A percentile compares a stretch with the other conserved stretches of the same genome.
These are phyloP conservation scores for Rhynchosporium secalis DNA, from an alignment of 2,329 filamentous ascomycete species.

Conservation along the genomic window DNA sequence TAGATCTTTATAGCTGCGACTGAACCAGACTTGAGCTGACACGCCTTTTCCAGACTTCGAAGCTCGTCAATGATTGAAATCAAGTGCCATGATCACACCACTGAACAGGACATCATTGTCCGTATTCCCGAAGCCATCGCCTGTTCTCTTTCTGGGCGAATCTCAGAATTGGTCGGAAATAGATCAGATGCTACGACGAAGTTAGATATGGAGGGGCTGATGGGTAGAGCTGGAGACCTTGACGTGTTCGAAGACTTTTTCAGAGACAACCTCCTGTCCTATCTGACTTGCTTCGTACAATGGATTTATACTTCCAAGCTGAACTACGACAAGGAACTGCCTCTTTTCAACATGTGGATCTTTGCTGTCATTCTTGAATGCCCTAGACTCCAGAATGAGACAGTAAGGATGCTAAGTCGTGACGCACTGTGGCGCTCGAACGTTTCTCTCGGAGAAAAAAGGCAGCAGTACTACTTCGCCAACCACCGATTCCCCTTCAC, in stretches of 20 bases:
- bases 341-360: conserved; percentile 5
- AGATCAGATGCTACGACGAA: neutral
- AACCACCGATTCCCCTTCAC: neutral
- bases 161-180: neutral
- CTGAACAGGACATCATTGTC: neutral
- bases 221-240: neutral
- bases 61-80: conserved; percentile 4
- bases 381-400: neutral
- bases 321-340: neutral
- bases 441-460: conserved; percentile 4
- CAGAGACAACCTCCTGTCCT: neutral
- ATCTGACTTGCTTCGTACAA: conserved; percentile 3
- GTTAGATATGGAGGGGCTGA: neutral
- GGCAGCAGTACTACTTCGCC: conserved; percentile 6
- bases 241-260: neutral
- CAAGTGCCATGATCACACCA: neutral
- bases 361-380: conserved; percentile 3
- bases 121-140: conserved; percentile 1
- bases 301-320: conserved; percentile 7
- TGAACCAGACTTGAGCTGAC: neutral
- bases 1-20: too few species aligned
- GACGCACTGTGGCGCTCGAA: conserved; percentile 3
- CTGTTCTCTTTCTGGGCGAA: neutral
- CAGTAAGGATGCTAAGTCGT: conserved; percentile 1
- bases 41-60: neutral